These are phyloP conservation scores for Exophiala sp. DNA, from an alignment of 2,329 filamentous ascomycete genomes.

Conservation along the genomic window DNA sequence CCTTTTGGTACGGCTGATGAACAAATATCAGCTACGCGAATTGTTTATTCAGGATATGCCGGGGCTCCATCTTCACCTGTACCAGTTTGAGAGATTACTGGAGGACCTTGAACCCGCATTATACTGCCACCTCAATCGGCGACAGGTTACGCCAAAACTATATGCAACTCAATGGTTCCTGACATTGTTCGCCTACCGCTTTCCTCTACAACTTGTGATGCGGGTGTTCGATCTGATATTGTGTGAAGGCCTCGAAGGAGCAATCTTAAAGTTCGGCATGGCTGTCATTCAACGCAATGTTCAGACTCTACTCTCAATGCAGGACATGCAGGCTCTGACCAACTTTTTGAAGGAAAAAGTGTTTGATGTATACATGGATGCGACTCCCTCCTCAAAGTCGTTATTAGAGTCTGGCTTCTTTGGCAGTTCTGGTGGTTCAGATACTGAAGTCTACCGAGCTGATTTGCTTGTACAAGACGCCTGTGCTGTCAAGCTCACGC, in stretches of 20 bases:
- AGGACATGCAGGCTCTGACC: constrained; percentile 86
- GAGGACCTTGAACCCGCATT: constrained; percentile 92
- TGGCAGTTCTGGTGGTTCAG: constrained; percentile 79
- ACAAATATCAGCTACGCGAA: constrained; percentile 88
- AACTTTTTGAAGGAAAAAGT: constrained; percentile 88
- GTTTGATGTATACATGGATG: constrained; percentile 97
- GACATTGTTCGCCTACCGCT: constrained; percentile 96
- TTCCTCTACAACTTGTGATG: constrained; percentile 91
- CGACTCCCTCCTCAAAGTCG: constrained; percentile 84
- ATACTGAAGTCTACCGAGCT: constrained; percentile 94
- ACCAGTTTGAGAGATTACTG: constrained; percentile 89
- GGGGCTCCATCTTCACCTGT: constrained; percentile 85
- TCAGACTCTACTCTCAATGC: constrained; percentile 71
- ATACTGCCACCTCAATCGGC: constrained; percentile 87
- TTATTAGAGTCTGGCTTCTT: constrained; percentile 97
- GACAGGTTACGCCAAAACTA: constrained; percentile 82
- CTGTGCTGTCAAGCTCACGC: constrained; percentile 79
- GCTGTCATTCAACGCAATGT: constrained; percentile 96
- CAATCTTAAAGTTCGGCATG: constrained; percentile 90
- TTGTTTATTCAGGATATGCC: constrained; percentile 96
- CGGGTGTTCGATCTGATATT: constrained; percentile 95
- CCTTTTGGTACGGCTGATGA: constrained; percentile 89
- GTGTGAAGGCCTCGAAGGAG: constrained; percentile 80
- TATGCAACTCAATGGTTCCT: constrained; percentile 99
- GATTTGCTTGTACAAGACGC: constrained; percentile 92